phyloP scores from a whole-genome alignment of 73 alveolate genomes.

The Paramecium biaurelia region DNA sequence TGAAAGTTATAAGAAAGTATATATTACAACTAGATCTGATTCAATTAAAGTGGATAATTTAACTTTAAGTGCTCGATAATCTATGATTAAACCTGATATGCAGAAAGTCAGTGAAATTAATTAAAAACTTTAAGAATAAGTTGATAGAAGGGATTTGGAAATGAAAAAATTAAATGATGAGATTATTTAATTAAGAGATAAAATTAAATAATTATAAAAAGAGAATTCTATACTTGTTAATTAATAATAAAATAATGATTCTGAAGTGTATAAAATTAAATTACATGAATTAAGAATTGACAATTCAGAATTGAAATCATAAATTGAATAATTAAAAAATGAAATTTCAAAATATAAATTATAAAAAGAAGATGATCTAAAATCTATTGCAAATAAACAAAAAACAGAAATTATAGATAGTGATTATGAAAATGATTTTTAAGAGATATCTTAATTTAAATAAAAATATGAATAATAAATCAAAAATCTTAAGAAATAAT shows the following conservation, averaged over 20 bases:
- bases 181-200: not conserved
- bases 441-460: not conserved
- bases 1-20: conserved; percentile 5
- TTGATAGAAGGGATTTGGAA: not conserved
- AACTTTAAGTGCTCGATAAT: not conserved
- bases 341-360: not conserved
- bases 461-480: not conserved
- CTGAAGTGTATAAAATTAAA: not conserved
- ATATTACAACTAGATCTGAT: not conserved
- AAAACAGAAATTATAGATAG: not conserved
- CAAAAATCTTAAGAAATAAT: not conserved
- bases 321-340: not conserved
- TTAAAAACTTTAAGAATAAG: not conserved
- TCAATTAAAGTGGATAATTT: not conserved
- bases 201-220: not conserved
- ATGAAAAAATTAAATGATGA: not conserved
- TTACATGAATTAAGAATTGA: not conserved
- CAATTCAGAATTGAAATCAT: not conserved
- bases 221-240: not conserved
- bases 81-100: not conserved
- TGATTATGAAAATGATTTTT: not conserved
- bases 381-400: not conserved
- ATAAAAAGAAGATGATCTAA: not conserved
- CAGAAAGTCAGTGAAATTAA: not conserved
- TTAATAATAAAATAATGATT: not conserved